Evolutionary conservation across 208 protist genomes (phyloP).

Genomic region (Trypanosoma congolense): DNA sequence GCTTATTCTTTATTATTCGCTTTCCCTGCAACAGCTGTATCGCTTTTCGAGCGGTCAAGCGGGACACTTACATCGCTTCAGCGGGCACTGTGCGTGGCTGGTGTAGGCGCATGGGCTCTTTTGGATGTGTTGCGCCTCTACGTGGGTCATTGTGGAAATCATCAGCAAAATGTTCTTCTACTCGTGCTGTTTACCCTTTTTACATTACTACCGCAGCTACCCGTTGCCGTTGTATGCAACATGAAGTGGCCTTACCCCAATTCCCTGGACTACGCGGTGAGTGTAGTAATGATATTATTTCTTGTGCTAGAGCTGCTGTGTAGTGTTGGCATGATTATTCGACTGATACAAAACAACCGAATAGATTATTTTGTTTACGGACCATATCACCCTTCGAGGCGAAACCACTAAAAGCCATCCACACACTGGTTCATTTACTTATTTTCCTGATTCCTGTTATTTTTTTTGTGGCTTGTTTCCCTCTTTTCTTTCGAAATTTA

Average conservation of each 20-base stretch:
- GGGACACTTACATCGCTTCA: constrained; percentile 15
- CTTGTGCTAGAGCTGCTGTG: constrained; percentile 37
- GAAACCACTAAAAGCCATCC: too few species aligned
- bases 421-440: too few species aligned
- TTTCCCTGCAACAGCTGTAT: constrained; percentile 41
- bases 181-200: constrained; percentile 47
- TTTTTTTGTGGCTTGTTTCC: too few species aligned
- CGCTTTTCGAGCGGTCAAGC: constrained; percentile 35
- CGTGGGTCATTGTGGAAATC: constrained; percentile 43
- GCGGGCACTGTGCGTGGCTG: constrained; percentile 35
- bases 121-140: constrained; percentile 45
- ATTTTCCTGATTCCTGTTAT: too few species aligned
- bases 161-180: constrained; percentile 32
- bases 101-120: constrained; percentile 45
- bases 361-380: constrained; percentile 67
- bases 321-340: constrained; percentile 25
- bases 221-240: constrained; percentile 38
- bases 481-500: too few species aligned
- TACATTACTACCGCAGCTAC: constrained; percentile 51
- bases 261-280: constrained; percentile 56
- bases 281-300: constrained; percentile 54
- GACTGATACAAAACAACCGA: constrained; percentile 50
- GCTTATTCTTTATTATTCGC: constrained; percentile 57
- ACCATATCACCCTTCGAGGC: constrained; percentile 11
- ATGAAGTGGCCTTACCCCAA: constrained; percentile 35